Base-by-base conservation (phyloP, 2,329 filamentous ascomycete genomes). In the Aureobasidium sp. region DNA sequence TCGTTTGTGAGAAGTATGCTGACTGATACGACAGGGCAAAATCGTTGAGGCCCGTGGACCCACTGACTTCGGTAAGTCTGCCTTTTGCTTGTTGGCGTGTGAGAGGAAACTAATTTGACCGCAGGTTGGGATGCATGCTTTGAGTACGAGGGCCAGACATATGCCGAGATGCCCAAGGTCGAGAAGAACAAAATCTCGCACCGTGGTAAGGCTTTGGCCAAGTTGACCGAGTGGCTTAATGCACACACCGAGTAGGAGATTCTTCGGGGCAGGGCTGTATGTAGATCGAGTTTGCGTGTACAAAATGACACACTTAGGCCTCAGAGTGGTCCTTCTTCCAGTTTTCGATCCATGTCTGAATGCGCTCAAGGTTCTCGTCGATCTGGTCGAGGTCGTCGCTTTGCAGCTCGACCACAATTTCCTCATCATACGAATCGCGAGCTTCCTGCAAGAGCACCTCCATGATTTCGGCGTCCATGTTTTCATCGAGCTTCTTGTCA, bases 121-220 rank as follows among this genome's bases (percentile, higher is more conserved):
- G n/a, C 66, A 96, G 92, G 93, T 49, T 99, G 94, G 94, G 94
- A 99, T 74, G 86, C 94, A 2, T 88, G 96, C 66, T 99, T 99
- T 70, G 94, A 99, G 77, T 93, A 95, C 68, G 83, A 95, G 66
- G 92, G 92, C 45, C 80, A 90, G 76, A 99, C 94, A 78, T 87
- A 96, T 73, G 94, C 94, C 31, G 94, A 99, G 78, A 99, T 99
- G 94, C 88, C 91, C 57, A 92, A 89, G 75, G 77, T 74, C 11
- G 84, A 86, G 72, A 95, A 95, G 85, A 99, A 97, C 78, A 85
- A 86, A 71, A 90, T 99, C 70, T 97, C 92, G 29, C 94, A 99
- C 77, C 88, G 94, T 47, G 87, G 84, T 67, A 90, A 87, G 71
- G 94, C 94, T n/a, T 78, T 99, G 59, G 82, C 86, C 66, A 96